A percentile compares a stretch with the other conserved stretches of the same genome.
phyloP scores from a whole-genome alignment of 805 yeast genomes.

The Alloascoidea africana region DNA sequence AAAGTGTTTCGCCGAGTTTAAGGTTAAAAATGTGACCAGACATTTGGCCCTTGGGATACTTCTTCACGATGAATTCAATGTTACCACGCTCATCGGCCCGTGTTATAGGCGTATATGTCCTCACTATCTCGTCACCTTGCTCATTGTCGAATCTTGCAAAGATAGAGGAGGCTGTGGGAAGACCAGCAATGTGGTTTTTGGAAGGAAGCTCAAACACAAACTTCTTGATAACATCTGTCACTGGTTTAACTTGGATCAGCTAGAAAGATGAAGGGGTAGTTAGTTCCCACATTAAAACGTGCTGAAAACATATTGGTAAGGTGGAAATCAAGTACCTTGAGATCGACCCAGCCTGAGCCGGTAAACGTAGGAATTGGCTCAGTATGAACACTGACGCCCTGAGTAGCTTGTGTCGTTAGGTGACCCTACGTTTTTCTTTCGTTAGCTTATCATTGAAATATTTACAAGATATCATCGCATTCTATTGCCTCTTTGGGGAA shows the following conservation, averaged over 20 bases:
- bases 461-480: too few relatives aligned
- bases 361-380: too few relatives aligned
- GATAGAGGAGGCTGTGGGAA: conserved; percentile 50
- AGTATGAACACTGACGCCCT: too few relatives aligned
- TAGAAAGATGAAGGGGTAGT: too few relatives aligned
- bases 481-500: too few relatives aligned
- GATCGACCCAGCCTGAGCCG: too few relatives aligned
- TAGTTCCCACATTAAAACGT: too few relatives aligned
- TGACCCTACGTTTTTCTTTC: too few relatives aligned
- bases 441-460: too few relatives aligned
- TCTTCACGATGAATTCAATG: conserved; percentile 54
- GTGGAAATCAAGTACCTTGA: too few relatives aligned
- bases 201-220: conserved; percentile 47
- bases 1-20: conserved; percentile 50
- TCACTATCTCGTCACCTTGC: conserved; percentile 60
- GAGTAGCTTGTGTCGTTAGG: too few relatives aligned
- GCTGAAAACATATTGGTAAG: too few relatives aligned
- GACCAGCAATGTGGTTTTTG: conserved; percentile 47
- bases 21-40: conserved; percentile 44
- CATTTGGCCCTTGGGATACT: conserved; percentile 61
- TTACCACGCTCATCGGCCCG: conserved; percentile 47
- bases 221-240: conserved; percentile 26
- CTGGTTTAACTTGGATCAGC: conserved; percentile 1
- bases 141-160: conserved; percentile 59
- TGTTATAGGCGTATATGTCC: conserved; percentile 58